Evolutionary conservation across 495 filamentous ascomycete genomes (phyloP).

Genomic region (Aspergillus affinis): DNA sequence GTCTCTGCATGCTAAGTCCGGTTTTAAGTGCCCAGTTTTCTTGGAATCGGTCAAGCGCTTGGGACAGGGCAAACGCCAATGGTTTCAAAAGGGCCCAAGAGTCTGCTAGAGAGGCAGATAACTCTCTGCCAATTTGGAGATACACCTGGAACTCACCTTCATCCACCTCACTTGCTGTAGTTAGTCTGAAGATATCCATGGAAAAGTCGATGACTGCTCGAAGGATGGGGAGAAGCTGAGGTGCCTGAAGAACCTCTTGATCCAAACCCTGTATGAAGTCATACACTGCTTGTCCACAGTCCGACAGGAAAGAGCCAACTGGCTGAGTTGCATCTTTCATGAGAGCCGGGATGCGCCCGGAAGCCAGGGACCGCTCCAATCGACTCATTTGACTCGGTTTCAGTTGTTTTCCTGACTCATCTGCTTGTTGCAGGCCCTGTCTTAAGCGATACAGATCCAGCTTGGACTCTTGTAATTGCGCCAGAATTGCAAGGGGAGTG

Average conservation of each 20-base stretch:
- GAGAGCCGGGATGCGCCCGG: constrained; percentile 54
- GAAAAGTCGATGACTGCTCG: constrained; percentile 54
- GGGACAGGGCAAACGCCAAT: constrained; percentile 37
- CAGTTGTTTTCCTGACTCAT: constrained; percentile 37
- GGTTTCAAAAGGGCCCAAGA: constrained; percentile 25
- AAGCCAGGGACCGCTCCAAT: constrained; percentile 65
- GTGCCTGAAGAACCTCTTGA: constrained; percentile 23
- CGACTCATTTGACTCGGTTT: constrained; percentile 66
- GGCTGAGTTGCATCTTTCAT: constrained; percentile 65
- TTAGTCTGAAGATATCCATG: constrained; percentile 54
- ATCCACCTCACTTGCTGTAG: constrained; percentile 44
- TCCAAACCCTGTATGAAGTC: constrained; percentile 40
- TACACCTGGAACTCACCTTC: constrained; percentile 58
- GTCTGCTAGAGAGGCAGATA: constrained; percentile 32
- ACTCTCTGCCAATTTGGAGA: constrained; percentile 42
- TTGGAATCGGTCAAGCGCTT: constrained; percentile 47
- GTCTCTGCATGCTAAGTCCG: constrained; percentile 78
- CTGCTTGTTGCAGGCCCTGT: constrained; percentile 34
- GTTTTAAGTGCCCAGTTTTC: constrained; percentile 60
- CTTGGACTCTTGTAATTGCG: constrained; percentile 42
- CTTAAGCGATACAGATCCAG: constrained; percentile 39
- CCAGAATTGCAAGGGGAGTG: constrained; percentile 29
- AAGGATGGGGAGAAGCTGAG: constrained; percentile 35
- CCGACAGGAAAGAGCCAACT: constrained; percentile 45
- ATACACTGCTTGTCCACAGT: constrained; percentile 41